Base-by-base conservation (phyloP, 1,284 basidiomycete genomes). In the Ceratobasidium sp. region DNA sequence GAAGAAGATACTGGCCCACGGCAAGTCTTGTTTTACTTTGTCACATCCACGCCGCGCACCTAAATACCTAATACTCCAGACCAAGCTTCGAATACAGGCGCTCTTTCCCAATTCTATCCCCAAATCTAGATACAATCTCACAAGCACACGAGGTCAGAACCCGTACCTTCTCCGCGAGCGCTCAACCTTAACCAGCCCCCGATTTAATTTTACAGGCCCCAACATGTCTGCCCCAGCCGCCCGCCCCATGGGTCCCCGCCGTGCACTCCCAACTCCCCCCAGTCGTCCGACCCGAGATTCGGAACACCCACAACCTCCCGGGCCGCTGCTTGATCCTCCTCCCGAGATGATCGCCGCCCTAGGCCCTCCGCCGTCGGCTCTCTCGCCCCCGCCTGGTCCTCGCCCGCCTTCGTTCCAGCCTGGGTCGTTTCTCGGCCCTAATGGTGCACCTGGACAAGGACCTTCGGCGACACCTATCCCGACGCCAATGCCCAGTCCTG, bases 401-500 rank as follows among this genome's bases (percentile, higher is more conserved):
- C 40, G 37, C 19, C 52, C 68, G 25, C 49, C 66, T 52, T 40
- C 66, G 32, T 49, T 68, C 44, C 68, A 66, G 13, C 64, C 64
- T 17, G 64, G 64, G 8, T 29, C 64, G 11, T 66, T 66, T 40
- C 29, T 66, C 1, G 46, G 22, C 64, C 64, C 68, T 11, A 56
- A 32, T 40, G 68, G 51, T 34, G 52, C 43, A 32, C 22, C 34
- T 54, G 29, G 34, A 49, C 32, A 2, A 3, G 49, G 29, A 19
- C 68, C 68, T n/a, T 57, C 52, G 8, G 70, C 70, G 22, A 73
- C 70, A 2, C 70, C 70, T 1, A 57, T 73, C 29, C 52, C 57
- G 5, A 73, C 56, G 19, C 70, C 70, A 29, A 49, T 62, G 70
- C 70, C 70, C n/a, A 73, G 70, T n/a, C 70, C 70, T 13, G 70